A percentile compares a stretch with the other conserved stretches of the same genome.
Conservation (phyloP, 1,139 yeast genomes). For the Debaryomyces nepalensis region DNA sequence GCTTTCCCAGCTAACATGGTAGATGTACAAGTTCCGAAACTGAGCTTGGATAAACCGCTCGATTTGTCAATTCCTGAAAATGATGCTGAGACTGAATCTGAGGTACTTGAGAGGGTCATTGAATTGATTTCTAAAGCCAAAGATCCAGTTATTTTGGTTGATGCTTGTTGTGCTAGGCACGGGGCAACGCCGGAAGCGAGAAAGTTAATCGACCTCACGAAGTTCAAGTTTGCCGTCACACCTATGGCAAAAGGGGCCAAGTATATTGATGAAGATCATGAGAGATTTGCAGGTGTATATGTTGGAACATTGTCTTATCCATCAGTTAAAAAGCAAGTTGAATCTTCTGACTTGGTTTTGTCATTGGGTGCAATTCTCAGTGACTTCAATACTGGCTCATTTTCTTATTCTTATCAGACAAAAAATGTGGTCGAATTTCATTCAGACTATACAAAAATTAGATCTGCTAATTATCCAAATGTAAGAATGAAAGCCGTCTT, state of each 20-base stretch:
- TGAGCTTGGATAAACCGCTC: constrained; percentile 35
- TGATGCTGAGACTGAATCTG: constrained; percentile 35
- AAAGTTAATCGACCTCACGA: constrained; percentile 34
- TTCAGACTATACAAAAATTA: constrained; percentile 43
- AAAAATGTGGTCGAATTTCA: constrained; percentile 46
- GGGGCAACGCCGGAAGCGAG: constrained; percentile 36
- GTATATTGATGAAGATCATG: constrained; percentile 32
- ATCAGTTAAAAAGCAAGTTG: constrained; percentile 35
- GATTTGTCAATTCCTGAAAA: constrained; percentile 35
- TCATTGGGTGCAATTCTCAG: constrained; percentile 43
- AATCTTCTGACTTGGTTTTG: constrained; percentile 35
- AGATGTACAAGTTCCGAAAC: constrained; percentile 37
- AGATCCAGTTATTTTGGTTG: constrained; percentile 40
- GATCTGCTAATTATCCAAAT: constrained; percentile 38
- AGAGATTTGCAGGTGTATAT: constrained; percentile 36
- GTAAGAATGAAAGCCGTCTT: constrained; percentile 44
- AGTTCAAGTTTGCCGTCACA: constrained; percentile 35
- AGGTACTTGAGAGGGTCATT: constrained; percentile 35
- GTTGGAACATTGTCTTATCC: constrained; percentile 41
- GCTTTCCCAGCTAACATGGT: constrained; percentile 47
- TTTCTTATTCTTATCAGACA: constrained; percentile 42
- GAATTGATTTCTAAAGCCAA: constrained; percentile 32
- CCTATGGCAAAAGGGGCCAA: constrained; percentile 43
- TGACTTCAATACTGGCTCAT: constrained; percentile 47
- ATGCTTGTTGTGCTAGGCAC: constrained; percentile 45